Evolutionary conservation across 495 filamentous ascomycete species (phyloP).

Genomic region (Penicillium mononematosum): DNA sequence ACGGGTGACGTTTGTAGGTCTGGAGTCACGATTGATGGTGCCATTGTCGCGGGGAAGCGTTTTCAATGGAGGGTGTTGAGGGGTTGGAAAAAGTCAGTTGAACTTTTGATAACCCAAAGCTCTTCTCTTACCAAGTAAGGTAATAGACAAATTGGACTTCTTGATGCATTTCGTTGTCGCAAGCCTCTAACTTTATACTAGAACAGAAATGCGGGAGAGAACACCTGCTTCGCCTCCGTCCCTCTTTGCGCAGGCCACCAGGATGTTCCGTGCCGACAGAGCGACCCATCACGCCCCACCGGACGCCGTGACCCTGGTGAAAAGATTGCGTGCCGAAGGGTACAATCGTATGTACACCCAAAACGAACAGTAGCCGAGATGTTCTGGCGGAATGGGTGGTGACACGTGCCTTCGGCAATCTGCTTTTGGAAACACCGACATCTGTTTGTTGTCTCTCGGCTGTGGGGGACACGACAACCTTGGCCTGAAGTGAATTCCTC

Average conservation of each 20-base stretch:
- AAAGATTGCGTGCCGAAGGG: background rate
- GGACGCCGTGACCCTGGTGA: background rate
- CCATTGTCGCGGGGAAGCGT: background rate
- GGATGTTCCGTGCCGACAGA: background rate
- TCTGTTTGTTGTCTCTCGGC: background rate
- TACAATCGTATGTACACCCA: background rate
- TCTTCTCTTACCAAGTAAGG: background rate
- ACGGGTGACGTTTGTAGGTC: background rate
- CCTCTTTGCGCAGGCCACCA: background rate
- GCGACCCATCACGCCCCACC: background rate
- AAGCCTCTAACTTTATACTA: background rate
- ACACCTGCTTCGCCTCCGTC: background rate
- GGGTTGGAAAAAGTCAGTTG: background rate
- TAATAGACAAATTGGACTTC: background rate
- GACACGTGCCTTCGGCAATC: background rate
- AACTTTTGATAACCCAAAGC: background rate
- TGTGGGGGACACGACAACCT: too few relatives aligned
- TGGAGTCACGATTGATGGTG: background rate
- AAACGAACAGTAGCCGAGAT: background rate
- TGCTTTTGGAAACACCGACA: background rate
- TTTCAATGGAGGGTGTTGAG: background rate
- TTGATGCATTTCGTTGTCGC: background rate
- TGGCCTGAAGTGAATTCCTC: background rate
- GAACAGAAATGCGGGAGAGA: background rate
- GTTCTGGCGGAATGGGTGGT: background rate